A percentile compares a stretch with the other conserved stretches of the same genome.
These are phyloP conservation scores for Eucalyptus caleyi DNA, from an alignment of 345 rosid genomes.

Conservation along the genomic window DNA sequence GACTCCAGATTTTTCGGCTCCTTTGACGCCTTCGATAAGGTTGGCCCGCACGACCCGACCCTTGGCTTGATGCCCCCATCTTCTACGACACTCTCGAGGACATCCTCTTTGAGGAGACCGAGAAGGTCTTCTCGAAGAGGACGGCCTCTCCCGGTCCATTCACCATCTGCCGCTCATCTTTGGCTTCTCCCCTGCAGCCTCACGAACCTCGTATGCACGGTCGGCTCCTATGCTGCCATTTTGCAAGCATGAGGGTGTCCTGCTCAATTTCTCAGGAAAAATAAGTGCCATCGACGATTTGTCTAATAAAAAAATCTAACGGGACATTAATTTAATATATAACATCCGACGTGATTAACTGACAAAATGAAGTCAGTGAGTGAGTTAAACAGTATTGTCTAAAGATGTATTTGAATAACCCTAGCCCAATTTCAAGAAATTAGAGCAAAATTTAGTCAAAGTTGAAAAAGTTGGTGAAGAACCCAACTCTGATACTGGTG, in stretches of 20 bases:
- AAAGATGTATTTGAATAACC: not conserved
- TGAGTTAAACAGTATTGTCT: not conserved
- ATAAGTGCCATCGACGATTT: not conserved
- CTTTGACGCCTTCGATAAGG: not conserved
- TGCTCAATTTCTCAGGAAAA: not conserved
- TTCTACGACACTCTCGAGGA: not conserved
- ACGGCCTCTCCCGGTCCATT: not conserved
- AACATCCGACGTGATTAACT: not conserved
- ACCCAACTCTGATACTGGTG: not conserved
- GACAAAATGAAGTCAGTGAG: not conserved
- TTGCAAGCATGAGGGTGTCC: not conserved
- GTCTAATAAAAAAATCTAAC: not conserved
- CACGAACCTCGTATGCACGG: not conserved
- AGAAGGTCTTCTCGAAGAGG: not conserved
- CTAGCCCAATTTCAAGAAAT: not conserved
- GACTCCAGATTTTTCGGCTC: not conserved
- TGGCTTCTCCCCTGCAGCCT: not conserved
- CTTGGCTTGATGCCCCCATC: not conserved
- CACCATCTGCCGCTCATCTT: not conserved
- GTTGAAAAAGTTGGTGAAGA: not conserved
- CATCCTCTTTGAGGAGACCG: not conserved
- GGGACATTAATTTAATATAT: not conserved
- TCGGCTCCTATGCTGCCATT: not conserved
- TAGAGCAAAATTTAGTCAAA: not conserved
- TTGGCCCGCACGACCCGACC: not conserved